Percentiles rank a stretch among this genome's conserved stretches.
Evolutionary conservation across 23 red algal species (phyloP).

Genomic region (Pyropia yezoensis): DNA sequence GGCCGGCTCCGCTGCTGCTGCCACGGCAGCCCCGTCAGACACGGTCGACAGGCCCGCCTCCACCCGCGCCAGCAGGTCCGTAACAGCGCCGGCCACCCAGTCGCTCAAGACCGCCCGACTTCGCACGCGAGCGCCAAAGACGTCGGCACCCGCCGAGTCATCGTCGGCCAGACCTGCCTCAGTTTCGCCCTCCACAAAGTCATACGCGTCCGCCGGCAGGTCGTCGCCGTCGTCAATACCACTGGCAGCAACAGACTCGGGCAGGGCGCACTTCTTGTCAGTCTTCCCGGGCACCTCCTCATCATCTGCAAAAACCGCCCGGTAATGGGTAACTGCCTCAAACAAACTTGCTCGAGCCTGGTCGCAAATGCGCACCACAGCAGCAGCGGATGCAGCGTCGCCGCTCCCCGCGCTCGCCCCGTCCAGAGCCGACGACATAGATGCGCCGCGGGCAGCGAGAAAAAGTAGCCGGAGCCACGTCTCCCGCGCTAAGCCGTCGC

Average conservation of each 20-base stretch:
- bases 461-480: constrained; percentile 56
- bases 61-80: constrained; percentile 42
- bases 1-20: constrained; percentile 68
- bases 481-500: constrained; percentile 25
- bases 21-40: constrained; percentile 50
- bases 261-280: not conserved
- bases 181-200: not conserved
- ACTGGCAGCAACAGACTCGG: too few relatives aligned
- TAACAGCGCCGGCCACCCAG: constrained; percentile 30
- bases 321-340: constrained; percentile 79
- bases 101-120: constrained; percentile 50
- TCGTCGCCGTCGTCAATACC: constrained; percentile 3
- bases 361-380: constrained; percentile 59
- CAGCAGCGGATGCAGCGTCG: constrained; percentile 14
- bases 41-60: constrained; percentile 54
- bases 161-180: not conserved
- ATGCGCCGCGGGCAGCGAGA: constrained; percentile 62
- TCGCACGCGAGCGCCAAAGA: constrained; percentile 5
- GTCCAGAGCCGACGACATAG: constrained; percentile 60
- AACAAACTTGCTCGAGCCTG: constrained; percentile 67
- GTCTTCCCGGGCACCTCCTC: constrained; percentile 4
- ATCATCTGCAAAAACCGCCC: constrained; percentile 71
- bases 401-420: constrained; percentile 6
- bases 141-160: not conserved
- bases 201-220: not conserved